Evolutionary conservation across 805 yeast genomes (phyloP), one percentile per base, ranked within the genome.

Genomic region (Yarrowia yakushimensis): DNA sequence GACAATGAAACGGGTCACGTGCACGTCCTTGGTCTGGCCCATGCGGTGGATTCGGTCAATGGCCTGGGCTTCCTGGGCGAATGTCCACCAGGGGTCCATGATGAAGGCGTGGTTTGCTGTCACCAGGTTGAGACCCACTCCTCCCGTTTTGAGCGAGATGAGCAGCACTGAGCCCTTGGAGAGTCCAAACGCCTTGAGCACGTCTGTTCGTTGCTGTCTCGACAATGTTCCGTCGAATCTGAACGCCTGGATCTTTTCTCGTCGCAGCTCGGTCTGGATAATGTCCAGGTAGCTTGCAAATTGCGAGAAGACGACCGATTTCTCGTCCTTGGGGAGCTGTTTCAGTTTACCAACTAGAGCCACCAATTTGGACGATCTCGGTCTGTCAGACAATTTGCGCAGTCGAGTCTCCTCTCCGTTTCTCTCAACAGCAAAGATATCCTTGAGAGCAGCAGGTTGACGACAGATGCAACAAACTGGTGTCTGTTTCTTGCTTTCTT

Each of bases 61-160:
- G 0, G 97, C 97, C 72, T 90, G 97, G 57, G 88, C 90, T 69
- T 90, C 97, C 61, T 87, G 84, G 54, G 96, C 89, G 48, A 90
- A 96, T 30, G 94, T 88, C 97, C 97, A 92, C 94, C 97, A 92
- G 0, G 97, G 97, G 69, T 92, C 97, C 90, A 93, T 87, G 82
- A 92, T 80, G 68, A 85, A 90, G 2, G 96, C 97, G 34, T 82
- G 80, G 0, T 89, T 86, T 0, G 97, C 96, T 57, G 86, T 83
- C 0, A 96, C 92, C 65, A 92, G 76, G 70, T 92, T 92, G 65
- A 92, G 77, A 0, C 97, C 97, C 12, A 91, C 97, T 8, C 97
- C 97, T 23, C 97, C 97, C 0, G 97, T 96, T 72, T 90, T 92
- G 65, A 91, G 75, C 8, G 96, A 87, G 18, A 92, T 71, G 22